phyloP scores from a whole-genome alignment of 352 stramenopile species.

The Phytophthora syringae region DNA sequence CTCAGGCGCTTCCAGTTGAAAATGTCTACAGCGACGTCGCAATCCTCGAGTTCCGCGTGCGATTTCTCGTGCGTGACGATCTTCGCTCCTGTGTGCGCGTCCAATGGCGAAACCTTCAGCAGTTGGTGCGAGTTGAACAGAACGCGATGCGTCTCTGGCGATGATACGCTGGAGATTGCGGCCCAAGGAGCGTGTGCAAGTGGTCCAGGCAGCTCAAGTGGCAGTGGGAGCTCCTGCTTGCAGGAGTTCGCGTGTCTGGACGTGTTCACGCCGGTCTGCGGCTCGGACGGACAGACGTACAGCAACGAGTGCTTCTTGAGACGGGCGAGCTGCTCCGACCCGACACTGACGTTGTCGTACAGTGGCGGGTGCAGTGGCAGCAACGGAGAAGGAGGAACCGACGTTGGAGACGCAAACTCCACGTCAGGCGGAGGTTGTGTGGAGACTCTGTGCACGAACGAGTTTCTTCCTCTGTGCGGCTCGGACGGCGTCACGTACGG shows the following conservation, averaged over 20 bases:
- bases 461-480: conserved; percentile 47
- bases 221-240: conserved; percentile 9
- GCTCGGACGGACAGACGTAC: conserved; percentile 54
- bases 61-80: conserved; percentile 26
- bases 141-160: conserved; percentile 37
- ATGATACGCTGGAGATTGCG: conserved; percentile 33
- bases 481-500: conserved; percentile 57
- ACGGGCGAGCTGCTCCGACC: conserved; percentile 31
- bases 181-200: conserved; percentile 34
- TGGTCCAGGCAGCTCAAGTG: neutral
- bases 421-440: conserved; percentile 7
- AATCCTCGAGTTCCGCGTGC: conserved; percentile 14
- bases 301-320: conserved; percentile 49
- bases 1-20: neutral
- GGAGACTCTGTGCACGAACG: conserved; percentile 29
- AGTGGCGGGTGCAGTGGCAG: conserved; percentile 30
- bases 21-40: neutral
- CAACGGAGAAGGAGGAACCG: neutral
- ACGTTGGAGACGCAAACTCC: neutral
- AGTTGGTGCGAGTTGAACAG: conserved; percentile 60
- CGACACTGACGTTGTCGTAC: conserved; percentile 24
- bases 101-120: conserved; percentile 58
- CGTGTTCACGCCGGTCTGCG: conserved; percentile 46
- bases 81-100: conserved; percentile 58
- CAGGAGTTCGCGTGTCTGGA: conserved; percentile 37